Evolutionary conservation across 2,329 filamentous ascomycete species (phyloP), one percentile per base, ranked within the genome.

Genomic region (Epichloe aotearoae): DNA sequence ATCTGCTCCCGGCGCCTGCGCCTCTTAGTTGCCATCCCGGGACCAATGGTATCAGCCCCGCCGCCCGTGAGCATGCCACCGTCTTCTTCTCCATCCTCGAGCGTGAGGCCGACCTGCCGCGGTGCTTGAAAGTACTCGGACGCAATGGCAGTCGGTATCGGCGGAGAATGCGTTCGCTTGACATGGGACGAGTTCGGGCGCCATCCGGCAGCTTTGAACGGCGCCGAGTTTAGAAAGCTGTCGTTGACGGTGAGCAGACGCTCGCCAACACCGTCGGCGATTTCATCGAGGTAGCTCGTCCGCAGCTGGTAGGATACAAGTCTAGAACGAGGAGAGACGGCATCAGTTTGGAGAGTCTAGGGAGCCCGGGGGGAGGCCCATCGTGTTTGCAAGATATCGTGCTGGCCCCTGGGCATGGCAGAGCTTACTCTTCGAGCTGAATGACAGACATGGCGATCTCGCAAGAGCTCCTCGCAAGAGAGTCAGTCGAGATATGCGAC

Each of bases 121-220:
- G 82, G 80, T 1, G 84, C 74, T 48, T 88, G 84, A 62, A 93
- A 93, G 69, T 93, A 93, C 63, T 93, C 87, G 45, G 84, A 86
- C 33, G 85, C 83, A 54, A 89, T 79, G 14, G 84, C 86, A 4
- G 87, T 90, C 10, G 87, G 87, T 51, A 94, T 94, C 1, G 87
- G 86, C 19, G 87, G 88, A 3, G 87, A 93, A 66, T 94, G 86
- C 45, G 85, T 90, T 59, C 87, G 82, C 67, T 90, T 90, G 64
- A 86, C 81, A 56, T 88, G 82, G 17, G 83, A 77, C 10, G 83
- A 79, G 61, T 86, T 86, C 46, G 83, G 73, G 42, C 80, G 78
- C 87, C 87, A 93, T 56, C 87, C 88, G 54, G 86, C 85, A 47
- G 85, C 82, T 67, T 88, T 88, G 72, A 91, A 93, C 33, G 86